Evolutionary conservation across 75 land plant genomes (phyloP).

Genomic region (Ceratopteris richardii): DNA sequence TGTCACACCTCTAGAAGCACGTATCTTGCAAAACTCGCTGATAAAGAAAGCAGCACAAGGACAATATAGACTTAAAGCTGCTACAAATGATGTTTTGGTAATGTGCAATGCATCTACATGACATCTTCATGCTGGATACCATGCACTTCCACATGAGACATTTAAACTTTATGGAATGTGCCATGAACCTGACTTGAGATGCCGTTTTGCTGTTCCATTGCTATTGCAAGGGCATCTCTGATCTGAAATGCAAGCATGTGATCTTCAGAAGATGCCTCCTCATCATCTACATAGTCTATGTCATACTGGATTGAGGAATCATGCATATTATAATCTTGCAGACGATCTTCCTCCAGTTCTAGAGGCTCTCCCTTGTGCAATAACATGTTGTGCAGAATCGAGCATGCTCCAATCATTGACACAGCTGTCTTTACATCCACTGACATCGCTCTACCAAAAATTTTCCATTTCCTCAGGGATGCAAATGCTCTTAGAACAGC

Average conservation of each 20-base stretch:
- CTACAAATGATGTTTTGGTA: no score
- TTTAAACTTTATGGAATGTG: no score
- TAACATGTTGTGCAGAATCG: constrained; percentile 59
- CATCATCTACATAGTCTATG: constrained; percentile 9
- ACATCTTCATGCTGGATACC: no score
- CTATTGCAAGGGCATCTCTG: constrained; percentile 15
- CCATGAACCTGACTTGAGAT: no score
- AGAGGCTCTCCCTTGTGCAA: constrained; percentile 39
- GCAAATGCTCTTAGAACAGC: constrained; percentile 20
- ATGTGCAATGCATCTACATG: no score
- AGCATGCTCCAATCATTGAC: constrained; percentile 55
- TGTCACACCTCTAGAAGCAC: no score
- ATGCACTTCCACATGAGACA: no score
- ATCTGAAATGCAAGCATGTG: constrained; percentile 1
- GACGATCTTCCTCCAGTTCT: constrained; percentile 24
- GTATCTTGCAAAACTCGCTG: no score
- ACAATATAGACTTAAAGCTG: no score
- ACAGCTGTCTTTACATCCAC: constrained; percentile 44
- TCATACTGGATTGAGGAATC: constrained; percentile 18
- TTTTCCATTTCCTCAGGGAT: constrained; percentile 60
- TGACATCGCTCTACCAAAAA: constrained; percentile 30
- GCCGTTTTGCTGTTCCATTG: neutral
- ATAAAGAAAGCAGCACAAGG: no score
- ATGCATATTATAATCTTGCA: constrained; percentile 8
- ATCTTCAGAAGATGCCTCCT: neutral